Evolutionary conservation across 2,329 filamentous ascomycete species (phyloP), one percentile per base, ranked within the genome.

Genomic region (Colletotrichum neosansevieriae): DNA sequence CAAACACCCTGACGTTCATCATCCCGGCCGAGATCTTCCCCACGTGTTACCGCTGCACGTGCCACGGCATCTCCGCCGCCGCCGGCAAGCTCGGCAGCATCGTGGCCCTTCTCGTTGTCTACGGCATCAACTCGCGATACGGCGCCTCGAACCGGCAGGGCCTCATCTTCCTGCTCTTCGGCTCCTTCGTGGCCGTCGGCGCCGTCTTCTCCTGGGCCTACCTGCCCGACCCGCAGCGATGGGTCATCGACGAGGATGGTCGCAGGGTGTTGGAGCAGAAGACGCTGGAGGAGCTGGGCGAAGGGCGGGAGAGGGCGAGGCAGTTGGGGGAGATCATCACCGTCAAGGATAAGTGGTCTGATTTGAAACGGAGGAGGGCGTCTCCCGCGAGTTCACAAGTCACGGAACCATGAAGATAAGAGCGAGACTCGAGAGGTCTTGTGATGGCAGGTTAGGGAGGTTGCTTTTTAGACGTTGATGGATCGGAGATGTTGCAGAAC

Each of bases 1-100:
- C 87, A 47, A 90, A 90, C 72, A 87, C 86, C 0, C 83, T 89
- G 11, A 90, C 88, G 0, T 90, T 91, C 72, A 86, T 90, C 61
- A 85, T 91, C 15, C 88, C 89, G 1, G 88, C 87, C 47, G 88
- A 91, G 74, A 85, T 89, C 47, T 91, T 91, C 74, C 88, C 88
- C 0, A 91, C 88, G 2, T 83, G 84, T 70, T 90, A 89, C 72
- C 84, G 89, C 45, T 88, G 84, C 58, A 88, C 88, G 0, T 89
- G 87, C 67, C 87, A 89, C 72, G 88, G 87, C 24, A 87, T 90
- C 59, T 88, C 87, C 0, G 88, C 88, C 0, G 88, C 88, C 0
- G 83, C 84, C 0, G 88, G 88, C 11, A 90, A 90, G 73, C 76
- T 87, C 1, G 88, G 87, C 24, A 86, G 85, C 66, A 83, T 89